These are phyloP conservation scores for Podila epigama DNA, from an alignment of 192 early-diverging fungal species.

Conservation along the genomic window DNA sequence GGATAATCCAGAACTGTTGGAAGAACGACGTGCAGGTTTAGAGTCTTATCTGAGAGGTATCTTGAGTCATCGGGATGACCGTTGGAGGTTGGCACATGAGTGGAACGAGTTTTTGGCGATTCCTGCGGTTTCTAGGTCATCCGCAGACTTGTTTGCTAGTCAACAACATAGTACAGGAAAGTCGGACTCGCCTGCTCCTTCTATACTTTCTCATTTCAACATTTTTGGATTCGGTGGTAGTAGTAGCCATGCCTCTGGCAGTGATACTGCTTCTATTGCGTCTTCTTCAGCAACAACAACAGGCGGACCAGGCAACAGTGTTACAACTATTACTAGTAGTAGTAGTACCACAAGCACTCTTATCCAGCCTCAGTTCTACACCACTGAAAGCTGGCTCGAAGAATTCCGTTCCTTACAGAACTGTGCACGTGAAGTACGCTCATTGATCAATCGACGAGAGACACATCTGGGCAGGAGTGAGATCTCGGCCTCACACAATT, in stretches of 20 bases:
- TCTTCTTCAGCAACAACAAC: not conserved
- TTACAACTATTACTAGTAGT: too few relatives aligned
- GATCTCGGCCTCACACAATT: constrained; percentile 79
- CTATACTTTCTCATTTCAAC: constrained; percentile 39
- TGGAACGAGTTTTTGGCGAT: constrained; percentile 83
- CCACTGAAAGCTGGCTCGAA: constrained; percentile 83
- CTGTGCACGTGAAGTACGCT: constrained; percentile 73
- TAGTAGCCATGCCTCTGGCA: constrained; percentile 7
- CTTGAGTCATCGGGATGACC: constrained; percentile 71
- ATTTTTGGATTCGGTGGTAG: constrained; percentile 54
- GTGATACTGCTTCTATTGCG: constrained; percentile 12
- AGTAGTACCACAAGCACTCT: too few relatives aligned
- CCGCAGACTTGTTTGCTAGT: constrained; percentile 31
- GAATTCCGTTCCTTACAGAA: constrained; percentile 71
- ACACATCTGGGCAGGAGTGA: constrained; percentile 77
- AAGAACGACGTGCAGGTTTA: constrained; percentile 77
- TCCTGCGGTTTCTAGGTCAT: constrained; percentile 57
- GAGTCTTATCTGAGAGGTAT: constrained; percentile 84
- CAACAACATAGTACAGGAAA: constrained; percentile 13
- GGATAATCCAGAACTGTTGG: constrained; percentile 66
- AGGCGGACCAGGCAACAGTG: too few relatives aligned
- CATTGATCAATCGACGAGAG: constrained; percentile 75
- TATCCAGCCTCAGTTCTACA: constrained; percentile 52
- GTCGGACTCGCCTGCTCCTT: constrained; percentile 12
- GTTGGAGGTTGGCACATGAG: constrained; percentile 75